phyloP scores from a whole-genome alignment of 495 filamentous ascomycete genomes.

The Oleoguttula mirabilis region DNA sequence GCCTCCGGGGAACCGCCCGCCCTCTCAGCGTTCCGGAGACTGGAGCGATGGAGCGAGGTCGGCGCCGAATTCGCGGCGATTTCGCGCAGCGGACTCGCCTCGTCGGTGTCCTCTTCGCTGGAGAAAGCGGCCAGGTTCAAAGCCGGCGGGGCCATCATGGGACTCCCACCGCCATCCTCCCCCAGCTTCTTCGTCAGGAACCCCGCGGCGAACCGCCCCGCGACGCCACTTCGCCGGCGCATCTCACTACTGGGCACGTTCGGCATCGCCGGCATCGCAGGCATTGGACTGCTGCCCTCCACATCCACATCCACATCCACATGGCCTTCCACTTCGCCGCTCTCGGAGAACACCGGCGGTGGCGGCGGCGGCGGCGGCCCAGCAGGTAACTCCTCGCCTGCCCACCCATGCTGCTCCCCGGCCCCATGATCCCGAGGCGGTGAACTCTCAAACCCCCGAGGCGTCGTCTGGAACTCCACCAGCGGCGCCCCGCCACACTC shows the following conservation, averaged over 20 bases:
- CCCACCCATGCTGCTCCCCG: background rate
- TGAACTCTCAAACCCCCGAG: constrained; percentile 45
- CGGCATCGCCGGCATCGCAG: constrained; percentile 35
- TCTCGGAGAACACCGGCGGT: background rate
- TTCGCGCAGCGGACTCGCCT: constrained; percentile 50
- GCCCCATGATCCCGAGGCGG: too few relatives aligned
- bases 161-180: too few relatives aligned
- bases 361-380: background rate
- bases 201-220: constrained; percentile 78
- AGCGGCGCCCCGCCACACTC: constrained; percentile 58
- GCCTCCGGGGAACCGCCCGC: constrained; percentile 27
- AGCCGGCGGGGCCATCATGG: constrained; percentile 25
- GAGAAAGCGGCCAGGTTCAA: constrained; percentile 31
- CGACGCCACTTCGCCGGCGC: constrained; percentile 25
- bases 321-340: background rate
- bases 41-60: constrained; percentile 36
- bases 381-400: constrained; percentile 30
- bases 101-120: constrained; percentile 49
- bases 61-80: constrained; percentile 48
- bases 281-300: constrained; percentile 43
- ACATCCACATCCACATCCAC: constrained; percentile 1
- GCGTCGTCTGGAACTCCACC: constrained; percentile 82
- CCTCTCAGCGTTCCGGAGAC: constrained; percentile 9
- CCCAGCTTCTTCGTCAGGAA: constrained; percentile 67
- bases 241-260: constrained; percentile 39